Conservation (phyloP, 805 yeast species). For the Kazachstania taianensis region DNA sequence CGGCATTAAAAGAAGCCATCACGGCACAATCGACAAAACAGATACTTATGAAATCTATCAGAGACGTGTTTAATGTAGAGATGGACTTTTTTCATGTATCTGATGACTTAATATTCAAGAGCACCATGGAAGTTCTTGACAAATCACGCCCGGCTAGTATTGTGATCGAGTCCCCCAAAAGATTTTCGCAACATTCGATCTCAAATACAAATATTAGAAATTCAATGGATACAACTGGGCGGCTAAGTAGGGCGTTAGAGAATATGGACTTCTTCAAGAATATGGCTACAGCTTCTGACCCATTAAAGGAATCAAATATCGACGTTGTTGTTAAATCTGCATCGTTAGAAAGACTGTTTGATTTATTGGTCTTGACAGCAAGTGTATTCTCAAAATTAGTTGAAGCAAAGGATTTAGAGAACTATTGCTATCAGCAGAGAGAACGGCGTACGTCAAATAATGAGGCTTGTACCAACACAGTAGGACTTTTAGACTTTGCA, state of each 20-base stretch:
- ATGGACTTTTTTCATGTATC: constrained; percentile 46
- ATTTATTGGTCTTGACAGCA: constrained; percentile 64
- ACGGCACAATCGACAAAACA: constrained; percentile 32
- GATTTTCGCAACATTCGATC: constrained; percentile 32
- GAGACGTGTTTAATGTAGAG: constrained; percentile 56
- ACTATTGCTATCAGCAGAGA: constrained; percentile 27
- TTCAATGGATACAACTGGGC: constrained; percentile 14
- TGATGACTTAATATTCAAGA: constrained; percentile 50
- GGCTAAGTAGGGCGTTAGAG: constrained; percentile 22
- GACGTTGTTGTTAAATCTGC: constrained; percentile 56
- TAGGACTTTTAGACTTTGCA: constrained; percentile 31
- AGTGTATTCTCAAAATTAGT: constrained; percentile 43
- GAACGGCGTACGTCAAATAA: constrained; percentile 2
- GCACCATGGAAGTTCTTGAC: constrained; percentile 30
- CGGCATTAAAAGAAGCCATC: constrained; percentile 19
- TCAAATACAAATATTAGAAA: constrained; percentile 10
- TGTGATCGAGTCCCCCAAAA: constrained; percentile 37
- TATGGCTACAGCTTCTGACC: constrained; percentile 25
- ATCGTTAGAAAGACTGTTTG: constrained; percentile 64
- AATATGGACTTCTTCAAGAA: constrained; percentile 25
- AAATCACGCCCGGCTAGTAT: constrained; percentile 38
- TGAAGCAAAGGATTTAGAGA: constrained; percentile 34
- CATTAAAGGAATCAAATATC: constrained; percentile 29
- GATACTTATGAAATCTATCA: constrained; percentile 42
- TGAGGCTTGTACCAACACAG: constrained; percentile 3